Evolutionary conservation across 257 asterid genomes (phyloP).

Genomic region (Verbena officinalis): DNA sequence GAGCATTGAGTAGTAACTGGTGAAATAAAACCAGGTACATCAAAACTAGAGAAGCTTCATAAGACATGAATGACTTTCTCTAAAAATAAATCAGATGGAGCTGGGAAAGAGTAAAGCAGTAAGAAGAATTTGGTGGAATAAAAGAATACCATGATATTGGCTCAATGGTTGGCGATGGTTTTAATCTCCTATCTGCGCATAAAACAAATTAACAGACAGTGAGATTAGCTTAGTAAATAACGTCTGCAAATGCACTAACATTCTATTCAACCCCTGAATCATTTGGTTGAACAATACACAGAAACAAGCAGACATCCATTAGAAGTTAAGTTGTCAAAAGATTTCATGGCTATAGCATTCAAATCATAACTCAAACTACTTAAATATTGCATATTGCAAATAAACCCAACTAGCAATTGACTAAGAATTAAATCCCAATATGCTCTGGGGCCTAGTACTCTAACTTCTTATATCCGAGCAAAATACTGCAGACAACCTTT

Average conservation of each 20-base stretch:
- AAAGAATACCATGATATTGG: conserved; percentile 34
- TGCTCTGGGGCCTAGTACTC: not conserved
- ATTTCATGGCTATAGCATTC: not conserved
- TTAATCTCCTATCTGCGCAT: conserved; percentile 29
- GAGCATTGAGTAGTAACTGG: not conserved
- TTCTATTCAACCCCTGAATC: not conserved
- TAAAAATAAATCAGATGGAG: not conserved
- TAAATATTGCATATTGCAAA: not conserved
- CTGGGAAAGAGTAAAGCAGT: not conserved
- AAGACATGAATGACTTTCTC: not conserved
- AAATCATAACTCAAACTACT: conserved; percentile 10
- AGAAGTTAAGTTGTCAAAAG: not conserved
- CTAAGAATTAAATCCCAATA: not conserved
- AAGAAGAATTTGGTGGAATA: not conserved
- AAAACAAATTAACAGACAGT: not conserved
- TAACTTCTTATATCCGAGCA: not conserved
- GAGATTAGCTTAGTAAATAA: not conserved
- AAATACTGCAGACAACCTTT: not conserved
- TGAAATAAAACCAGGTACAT: not conserved
- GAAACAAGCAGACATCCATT: not conserved
- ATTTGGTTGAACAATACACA: not conserved
- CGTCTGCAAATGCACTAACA: not conserved
- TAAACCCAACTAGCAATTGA: not conserved
- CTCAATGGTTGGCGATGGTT: conserved; percentile 3
- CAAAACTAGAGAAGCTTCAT: not conserved